These are phyloP conservation scores for Crepidotus variabilis DNA, from an alignment of 768 basidiomycete genomes.

Conservation along the genomic window DNA sequence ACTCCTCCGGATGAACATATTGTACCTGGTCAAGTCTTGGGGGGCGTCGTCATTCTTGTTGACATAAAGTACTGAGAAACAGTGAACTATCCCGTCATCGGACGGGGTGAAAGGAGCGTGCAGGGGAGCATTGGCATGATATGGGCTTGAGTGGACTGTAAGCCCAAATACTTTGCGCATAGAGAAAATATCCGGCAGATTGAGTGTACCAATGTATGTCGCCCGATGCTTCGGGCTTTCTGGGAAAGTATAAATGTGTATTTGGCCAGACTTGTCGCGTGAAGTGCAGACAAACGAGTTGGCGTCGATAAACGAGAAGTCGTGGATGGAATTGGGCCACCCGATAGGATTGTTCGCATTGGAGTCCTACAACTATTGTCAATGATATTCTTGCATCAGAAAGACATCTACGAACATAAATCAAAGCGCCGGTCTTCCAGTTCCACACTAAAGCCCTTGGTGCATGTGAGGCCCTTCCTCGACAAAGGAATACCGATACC, in stretches of 20 bases:
- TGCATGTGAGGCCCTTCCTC: neutral
- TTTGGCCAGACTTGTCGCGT: neutral
- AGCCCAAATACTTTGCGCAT: neutral
- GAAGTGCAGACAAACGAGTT: neutral
- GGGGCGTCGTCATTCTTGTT: neutral
- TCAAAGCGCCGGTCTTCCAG: neutral
- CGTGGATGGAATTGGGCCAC: neutral
- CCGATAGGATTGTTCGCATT: neutral
- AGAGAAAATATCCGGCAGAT: neutral
- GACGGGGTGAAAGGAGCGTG: neutral
- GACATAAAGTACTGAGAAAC: neutral
- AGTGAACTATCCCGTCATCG: neutral
- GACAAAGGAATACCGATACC: neutral
- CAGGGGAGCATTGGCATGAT: neutral
- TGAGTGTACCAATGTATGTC: neutral
- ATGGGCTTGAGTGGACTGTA: neutral
- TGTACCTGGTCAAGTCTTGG: neutral
- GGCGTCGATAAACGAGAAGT: neutral
- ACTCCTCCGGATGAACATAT: neutral
- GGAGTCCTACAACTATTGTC: neutral
- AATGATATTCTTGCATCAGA: neutral
- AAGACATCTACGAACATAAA: slow-evolving; percentile 1
- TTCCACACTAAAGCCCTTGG: neutral
- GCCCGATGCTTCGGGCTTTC: neutral
- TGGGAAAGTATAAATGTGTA: slow-evolving; percentile 1